These are phyloP conservation scores for Saccharum officinarum DNA, from an alignment of 176 grass and related monocot genomes.

Conservation along the genomic window DNA sequence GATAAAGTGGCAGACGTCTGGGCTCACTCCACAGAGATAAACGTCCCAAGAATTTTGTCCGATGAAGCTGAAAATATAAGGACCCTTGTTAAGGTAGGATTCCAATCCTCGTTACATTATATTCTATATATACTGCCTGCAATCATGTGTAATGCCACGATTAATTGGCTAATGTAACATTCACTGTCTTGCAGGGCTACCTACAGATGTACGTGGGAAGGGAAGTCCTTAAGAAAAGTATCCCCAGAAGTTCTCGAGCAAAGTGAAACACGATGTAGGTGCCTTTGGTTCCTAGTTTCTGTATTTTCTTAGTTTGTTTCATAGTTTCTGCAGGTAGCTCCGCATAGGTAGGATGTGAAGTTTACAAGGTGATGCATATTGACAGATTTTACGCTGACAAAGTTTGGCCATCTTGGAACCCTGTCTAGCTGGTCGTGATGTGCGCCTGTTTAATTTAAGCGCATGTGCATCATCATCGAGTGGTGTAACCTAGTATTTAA, in stretches of 20 bases:
- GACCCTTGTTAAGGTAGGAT: constrained; percentile 41
- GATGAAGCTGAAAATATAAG: constrained; percentile 35
- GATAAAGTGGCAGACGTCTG: constrained; percentile 38
- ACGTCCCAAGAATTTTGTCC: constrained; percentile 15
- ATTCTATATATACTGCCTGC: background rate
- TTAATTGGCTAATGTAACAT: background rate
- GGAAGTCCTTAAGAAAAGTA: constrained; percentile 30
- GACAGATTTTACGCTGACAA: background rate
- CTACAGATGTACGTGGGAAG: constrained; percentile 38
- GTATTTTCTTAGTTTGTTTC: background rate
- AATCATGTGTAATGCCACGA: background rate
- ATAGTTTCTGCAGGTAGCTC: constrained; percentile 1
- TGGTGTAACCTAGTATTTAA: background rate
- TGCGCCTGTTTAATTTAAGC: background rate
- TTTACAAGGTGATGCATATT: background rate
- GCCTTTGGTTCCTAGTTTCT: background rate
- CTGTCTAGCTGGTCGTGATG: background rate
- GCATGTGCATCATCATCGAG: background rate
- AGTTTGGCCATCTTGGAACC: background rate
- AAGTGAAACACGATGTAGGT: constrained; percentile 7
- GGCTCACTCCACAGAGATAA: constrained; percentile 21
- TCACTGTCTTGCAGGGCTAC: constrained; percentile 34
- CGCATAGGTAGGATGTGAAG: background rate
- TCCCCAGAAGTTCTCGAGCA: background rate
- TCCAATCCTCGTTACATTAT: background rate